These are phyloP conservation scores for Euphorbia peplus DNA, from an alignment of 345 rosid genomes.

Conservation along the genomic window DNA sequence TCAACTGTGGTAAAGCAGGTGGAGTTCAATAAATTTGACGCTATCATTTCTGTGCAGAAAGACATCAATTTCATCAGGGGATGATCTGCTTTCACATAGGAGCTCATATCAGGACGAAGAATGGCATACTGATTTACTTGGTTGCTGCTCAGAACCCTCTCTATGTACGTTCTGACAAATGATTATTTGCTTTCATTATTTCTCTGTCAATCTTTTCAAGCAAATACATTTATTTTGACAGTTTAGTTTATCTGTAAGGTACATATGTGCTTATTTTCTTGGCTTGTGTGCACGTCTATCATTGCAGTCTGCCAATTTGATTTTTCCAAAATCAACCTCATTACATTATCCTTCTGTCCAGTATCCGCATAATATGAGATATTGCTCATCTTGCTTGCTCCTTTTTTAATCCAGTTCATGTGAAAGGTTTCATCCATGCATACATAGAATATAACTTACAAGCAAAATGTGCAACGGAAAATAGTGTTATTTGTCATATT, in stretches of 20 bases:
- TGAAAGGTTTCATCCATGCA: not conserved
- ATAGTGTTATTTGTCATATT: not conserved
- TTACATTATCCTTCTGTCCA: not conserved
- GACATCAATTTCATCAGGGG: conserved; percentile 66
- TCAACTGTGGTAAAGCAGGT: not conserved
- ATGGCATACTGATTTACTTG: conserved; percentile 94
- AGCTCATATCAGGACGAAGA: conserved; percentile 58
- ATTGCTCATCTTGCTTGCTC: not conserved
- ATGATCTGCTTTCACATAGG: conserved; percentile 58
- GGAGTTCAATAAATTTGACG: conserved; percentile 19
- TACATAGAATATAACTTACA: not conserved
- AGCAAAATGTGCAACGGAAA: not conserved
- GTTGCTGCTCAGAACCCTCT: conserved; percentile 90
- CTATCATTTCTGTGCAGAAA: conserved; percentile 48
- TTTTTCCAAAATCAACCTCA: not conserved
- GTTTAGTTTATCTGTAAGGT: not conserved
- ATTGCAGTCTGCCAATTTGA: not conserved
- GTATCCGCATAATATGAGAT: not conserved
- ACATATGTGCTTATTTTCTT: not conserved
- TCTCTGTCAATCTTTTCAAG: not conserved
- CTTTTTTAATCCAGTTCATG: not conserved
- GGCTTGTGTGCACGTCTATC: not conserved
- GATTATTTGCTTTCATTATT: not conserved
- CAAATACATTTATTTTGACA: not conserved
- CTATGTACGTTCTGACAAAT: conserved; percentile 55